These are phyloP conservation scores for Penicillium sp. DNA, from an alignment of 2,329 filamentous ascomycete genomes.

Conservation along the genomic window DNA sequence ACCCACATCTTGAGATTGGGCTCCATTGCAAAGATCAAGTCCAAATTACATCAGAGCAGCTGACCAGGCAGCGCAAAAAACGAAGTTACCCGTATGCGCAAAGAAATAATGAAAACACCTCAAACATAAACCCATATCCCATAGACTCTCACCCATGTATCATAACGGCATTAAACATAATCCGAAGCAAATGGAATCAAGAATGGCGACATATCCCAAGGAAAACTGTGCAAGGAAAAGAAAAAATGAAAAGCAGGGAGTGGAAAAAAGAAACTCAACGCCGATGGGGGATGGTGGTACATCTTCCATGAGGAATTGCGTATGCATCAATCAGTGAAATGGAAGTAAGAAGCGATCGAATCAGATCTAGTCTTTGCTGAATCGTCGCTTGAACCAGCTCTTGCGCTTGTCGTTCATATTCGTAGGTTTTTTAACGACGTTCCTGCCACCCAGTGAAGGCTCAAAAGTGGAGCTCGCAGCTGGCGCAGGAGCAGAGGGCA, in stretches of 20 bases:
- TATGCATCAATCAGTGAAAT: neutral
- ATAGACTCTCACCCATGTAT: constrained; percentile 6
- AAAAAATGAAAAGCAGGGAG: neutral
- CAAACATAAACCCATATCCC: neutral
- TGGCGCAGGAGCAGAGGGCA: constrained; percentile 17
- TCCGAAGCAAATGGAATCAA: neutral
- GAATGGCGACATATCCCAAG: neutral
- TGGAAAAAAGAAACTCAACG: constrained; percentile 1
- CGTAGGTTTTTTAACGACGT: constrained; percentile 19
- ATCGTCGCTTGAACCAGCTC: constrained; percentile 83
- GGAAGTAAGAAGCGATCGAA: neutral
- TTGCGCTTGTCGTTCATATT: constrained; percentile 68
- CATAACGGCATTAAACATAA: constrained; percentile 8
- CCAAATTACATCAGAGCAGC: neutral
- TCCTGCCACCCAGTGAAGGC: neutral
- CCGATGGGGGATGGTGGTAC: constrained; percentile 9
- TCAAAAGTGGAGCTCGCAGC: neutral
- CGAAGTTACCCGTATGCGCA: constrained; percentile 2
- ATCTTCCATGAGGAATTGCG: constrained; percentile 8
- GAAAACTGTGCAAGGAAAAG: neutral
- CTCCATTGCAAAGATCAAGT: neutral
- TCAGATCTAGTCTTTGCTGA: constrained; percentile 57
- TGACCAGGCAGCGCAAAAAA: neutral
- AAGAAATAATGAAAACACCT: constrained; percentile 1
- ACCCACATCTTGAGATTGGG: too few species aligned